phyloP scores from a whole-genome alignment of 371 early-diverging fungal genomes.

The Cokeromyces recurvatus region DNA sequence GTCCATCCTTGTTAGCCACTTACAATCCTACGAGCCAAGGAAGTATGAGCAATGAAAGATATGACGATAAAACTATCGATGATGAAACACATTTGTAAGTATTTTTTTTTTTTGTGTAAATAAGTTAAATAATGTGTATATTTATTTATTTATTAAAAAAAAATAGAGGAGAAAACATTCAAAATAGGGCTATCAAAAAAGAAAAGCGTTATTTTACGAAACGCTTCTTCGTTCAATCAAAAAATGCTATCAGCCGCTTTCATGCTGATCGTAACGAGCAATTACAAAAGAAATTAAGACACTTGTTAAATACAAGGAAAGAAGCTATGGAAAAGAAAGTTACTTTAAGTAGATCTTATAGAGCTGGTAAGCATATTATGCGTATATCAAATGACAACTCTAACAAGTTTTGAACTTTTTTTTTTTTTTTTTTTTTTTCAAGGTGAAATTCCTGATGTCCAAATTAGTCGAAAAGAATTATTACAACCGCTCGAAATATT shows the following conservation, averaged over 20 bases:
- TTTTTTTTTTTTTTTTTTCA: background rate
- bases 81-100: background rate
- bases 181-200: background rate
- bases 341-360: conserved; percentile 57
- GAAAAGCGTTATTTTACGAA: conserved; percentile 3
- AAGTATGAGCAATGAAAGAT: background rate
- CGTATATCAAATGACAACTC: background rate
- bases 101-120: too few species aligned
- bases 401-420: background rate
- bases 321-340: conserved; percentile 53
- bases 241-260: conserved; percentile 2
- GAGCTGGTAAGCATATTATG: conserved; percentile 32
- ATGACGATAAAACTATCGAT: background rate
- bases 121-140: too few species aligned
- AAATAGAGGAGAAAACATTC: background rate
- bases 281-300: conserved; percentile 13
- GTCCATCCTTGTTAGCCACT: conserved; percentile 11
- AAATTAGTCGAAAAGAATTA: conserved; percentile 60
- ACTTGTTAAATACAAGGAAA: conserved; percentile 24
- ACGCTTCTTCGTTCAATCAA: conserved; percentile 1
- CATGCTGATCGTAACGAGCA: conserved; percentile 36
- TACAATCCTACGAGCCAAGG: conserved; percentile 9
- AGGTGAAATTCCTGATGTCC: conserved; percentile 79
- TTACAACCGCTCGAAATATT: conserved; percentile 63
- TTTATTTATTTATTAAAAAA: too few species aligned